Conservation (phyloP, 352 stramenopile genomes). For the Pythium coloratum region DNA sequence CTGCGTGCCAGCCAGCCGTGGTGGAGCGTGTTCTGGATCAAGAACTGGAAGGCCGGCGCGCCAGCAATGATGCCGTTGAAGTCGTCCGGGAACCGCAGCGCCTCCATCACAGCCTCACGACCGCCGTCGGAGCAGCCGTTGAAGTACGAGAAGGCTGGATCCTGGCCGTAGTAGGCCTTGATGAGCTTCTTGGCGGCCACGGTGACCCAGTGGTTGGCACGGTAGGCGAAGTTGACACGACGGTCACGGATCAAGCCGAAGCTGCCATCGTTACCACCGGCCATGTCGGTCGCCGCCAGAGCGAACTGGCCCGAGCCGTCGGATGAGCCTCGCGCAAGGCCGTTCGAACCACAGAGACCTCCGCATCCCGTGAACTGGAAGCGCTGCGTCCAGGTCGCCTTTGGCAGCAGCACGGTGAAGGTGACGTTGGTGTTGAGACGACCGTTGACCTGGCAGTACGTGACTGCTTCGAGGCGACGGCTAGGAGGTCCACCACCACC, state of each 20-base stretch:
- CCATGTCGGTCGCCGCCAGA: conserved; percentile 38
- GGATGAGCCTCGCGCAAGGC: conserved; percentile 28
- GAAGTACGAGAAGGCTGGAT: conserved; percentile 39
- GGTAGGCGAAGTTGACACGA: conserved; percentile 36
- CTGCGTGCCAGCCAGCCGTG: conserved; percentile 35
- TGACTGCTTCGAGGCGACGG: neutral
- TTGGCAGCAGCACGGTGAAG: conserved; percentile 36
- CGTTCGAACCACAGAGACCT: conserved; percentile 37
- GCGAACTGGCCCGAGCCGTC: conserved; percentile 34
- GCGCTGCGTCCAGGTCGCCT: conserved; percentile 39
- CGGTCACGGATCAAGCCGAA: conserved; percentile 30
- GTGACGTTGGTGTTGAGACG: conserved; percentile 23
- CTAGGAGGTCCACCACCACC: neutral
- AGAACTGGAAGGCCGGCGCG: conserved; percentile 38
- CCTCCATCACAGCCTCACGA: conserved; percentile 41
- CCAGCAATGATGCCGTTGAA: conserved; percentile 40
- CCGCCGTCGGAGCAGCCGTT: conserved; percentile 42
- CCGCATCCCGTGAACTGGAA: conserved; percentile 45
- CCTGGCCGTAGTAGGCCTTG: conserved; percentile 36
- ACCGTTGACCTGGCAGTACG: conserved; percentile 35
- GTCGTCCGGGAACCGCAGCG: conserved; percentile 36
- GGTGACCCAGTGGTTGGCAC: conserved; percentile 35
- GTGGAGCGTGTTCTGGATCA: conserved; percentile 41
- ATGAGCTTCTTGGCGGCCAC: conserved; percentile 41
- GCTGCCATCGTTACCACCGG: conserved; percentile 31